A percentile compares a stretch with the other conserved stretches of the same genome.
Evolutionary conservation across 768 basidiomycete genomes (phyloP).

Genomic region (Sarcodon sp.): DNA sequence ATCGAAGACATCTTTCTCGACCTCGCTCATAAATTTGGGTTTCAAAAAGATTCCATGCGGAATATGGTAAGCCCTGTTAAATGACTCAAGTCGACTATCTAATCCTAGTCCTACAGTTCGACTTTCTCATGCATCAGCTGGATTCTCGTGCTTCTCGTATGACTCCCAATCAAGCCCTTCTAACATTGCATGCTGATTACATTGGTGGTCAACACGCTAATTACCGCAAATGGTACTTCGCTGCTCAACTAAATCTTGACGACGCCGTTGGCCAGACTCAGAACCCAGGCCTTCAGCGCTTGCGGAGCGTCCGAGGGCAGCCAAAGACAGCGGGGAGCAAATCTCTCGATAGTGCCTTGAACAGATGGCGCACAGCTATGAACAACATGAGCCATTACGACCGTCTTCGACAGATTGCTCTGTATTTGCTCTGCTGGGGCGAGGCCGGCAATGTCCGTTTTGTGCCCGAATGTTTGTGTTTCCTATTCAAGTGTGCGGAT

Average conservation of each 20-base stretch:
- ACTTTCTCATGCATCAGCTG: constrained; percentile 95
- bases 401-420: constrained; percentile 88
- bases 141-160: constrained; percentile 98
- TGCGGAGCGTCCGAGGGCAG: constrained; percentile 68
- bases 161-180: constrained; percentile 90
- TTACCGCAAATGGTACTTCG: constrained; percentile 99
- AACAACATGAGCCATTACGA: constrained; percentile 99
- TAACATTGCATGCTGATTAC: constrained; percentile 97
- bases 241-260: constrained; percentile 97
- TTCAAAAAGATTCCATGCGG: constrained; percentile 91
- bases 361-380: constrained; percentile 97
- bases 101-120: constrained; percentile 46
- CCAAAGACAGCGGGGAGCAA: constrained; percentile 46
- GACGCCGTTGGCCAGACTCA: constrained; percentile 94
- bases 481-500: constrained; percentile 99
- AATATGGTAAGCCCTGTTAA: constrained; percentile 56
- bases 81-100: constrained; percentile 6
- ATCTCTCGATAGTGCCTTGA: constrained; percentile 86
- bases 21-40: constrained; percentile 97
- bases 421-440: constrained; percentile 96
- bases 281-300: constrained; percentile 84
- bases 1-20: constrained; percentile 99
- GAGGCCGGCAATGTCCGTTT: constrained; percentile 97
- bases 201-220: constrained; percentile 98
- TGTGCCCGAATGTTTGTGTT: constrained; percentile 92